Evolutionary conservation across 2,329 filamentous ascomycete genomes (phyloP).

Genomic region (Neonectria neomacrospora): DNA sequence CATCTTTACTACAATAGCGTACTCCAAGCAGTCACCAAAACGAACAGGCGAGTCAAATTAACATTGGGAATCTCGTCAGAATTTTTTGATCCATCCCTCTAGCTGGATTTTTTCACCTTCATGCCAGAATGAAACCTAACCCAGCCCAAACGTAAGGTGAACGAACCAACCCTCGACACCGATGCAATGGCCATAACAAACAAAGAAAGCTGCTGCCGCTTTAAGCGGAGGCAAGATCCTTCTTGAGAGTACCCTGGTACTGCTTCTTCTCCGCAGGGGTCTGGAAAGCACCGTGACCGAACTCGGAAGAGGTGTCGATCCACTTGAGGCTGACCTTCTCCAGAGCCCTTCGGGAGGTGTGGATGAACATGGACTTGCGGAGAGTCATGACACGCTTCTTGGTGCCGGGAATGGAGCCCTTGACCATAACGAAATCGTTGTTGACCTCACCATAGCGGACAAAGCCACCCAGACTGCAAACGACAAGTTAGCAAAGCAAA

Average conservation of each 20-base stretch:
- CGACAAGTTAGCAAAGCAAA: slow-evolving; percentile 47
- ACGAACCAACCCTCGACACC: slow-evolving; percentile 64
- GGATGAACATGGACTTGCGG: slow-evolving; percentile 97
- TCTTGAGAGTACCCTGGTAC: slow-evolving; percentile 99
- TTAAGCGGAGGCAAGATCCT: slow-evolving; percentile 75
- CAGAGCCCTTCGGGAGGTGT: slow-evolving; percentile 93
- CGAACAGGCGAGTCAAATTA: slow-evolving; percentile 40
- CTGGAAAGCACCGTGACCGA: slow-evolving; percentile 99
- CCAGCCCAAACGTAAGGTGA: slow-evolving; percentile 51
- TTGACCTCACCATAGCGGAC: slow-evolving; percentile 99
- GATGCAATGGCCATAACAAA: slow-evolving; percentile 61
- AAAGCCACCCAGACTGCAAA: slow-evolving; percentile 90
- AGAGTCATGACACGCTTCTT: slow-evolving; percentile 99
- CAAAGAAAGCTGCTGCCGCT: slow-evolving; percentile 53
- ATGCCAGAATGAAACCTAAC: slow-evolving; percentile 51
- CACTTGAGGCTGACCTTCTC: slow-evolving; percentile 99
- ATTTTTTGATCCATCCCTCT: slow-evolving; percentile 50
- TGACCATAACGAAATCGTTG: slow-evolving; percentile 98
- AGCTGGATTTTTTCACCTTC: slow-evolving; percentile 51
- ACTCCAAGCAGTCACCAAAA: slow-evolving; percentile 27
- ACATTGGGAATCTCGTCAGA: slow-evolving; percentile 51
- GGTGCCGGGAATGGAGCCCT: slow-evolving; percentile 96
- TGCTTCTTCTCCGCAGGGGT: slow-evolving; percentile 97
- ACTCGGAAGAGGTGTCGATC: slow-evolving; percentile 99
- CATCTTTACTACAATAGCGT: neutral